Evolutionary conservation across 352 stramenopile species (phyloP).

Genomic region (Saprolegnia parasitica): DNA sequence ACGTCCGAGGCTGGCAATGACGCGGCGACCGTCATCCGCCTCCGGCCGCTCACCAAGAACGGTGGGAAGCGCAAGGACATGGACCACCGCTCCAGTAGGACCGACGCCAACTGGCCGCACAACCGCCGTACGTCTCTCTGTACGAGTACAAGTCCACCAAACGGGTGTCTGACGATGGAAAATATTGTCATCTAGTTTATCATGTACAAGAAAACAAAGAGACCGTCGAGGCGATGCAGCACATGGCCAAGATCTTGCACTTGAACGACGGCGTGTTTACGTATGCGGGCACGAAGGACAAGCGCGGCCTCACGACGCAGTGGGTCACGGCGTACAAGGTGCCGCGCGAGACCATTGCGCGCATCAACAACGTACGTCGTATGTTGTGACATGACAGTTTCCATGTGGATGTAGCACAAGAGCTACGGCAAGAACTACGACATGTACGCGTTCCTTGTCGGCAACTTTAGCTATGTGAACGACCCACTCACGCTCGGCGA

Average conservation of each 20-base stretch:
- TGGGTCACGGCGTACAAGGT: constrained; percentile 88
- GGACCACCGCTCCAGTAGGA: constrained; percentile 45
- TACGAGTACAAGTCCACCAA: too few relatives aligned
- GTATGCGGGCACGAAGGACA: constrained; percentile 97
- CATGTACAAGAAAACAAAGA: constrained; percentile 98
- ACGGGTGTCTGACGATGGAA: constrained; percentile 9
- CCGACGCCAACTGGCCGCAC: constrained; percentile 43
- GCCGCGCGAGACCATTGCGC: constrained; percentile 69
- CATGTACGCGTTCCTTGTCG: constrained; percentile 88
- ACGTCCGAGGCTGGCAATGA: constrained; percentile 53
- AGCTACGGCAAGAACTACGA: constrained; percentile 47
- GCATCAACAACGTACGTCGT: constrained; percentile 48
- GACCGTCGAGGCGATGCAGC: constrained; percentile 81
- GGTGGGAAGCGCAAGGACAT: constrained; percentile 84
- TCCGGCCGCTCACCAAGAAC: constrained; percentile 73
- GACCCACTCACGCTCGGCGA: constrained; percentile 90
- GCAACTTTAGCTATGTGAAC: constrained; percentile 88
- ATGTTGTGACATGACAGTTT: not conserved
- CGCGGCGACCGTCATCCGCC: constrained; percentile 58
- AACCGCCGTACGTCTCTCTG: constrained; percentile 53
- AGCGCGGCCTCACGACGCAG: constrained; percentile 94
- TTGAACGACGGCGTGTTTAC: constrained; percentile 70
- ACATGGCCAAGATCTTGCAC: constrained; percentile 69
- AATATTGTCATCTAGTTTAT: constrained; percentile 86
- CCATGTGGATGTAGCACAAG: constrained; percentile 29